Conservation (phyloP, 139 green algal species). For the Trebouxia sp. region DNA sequence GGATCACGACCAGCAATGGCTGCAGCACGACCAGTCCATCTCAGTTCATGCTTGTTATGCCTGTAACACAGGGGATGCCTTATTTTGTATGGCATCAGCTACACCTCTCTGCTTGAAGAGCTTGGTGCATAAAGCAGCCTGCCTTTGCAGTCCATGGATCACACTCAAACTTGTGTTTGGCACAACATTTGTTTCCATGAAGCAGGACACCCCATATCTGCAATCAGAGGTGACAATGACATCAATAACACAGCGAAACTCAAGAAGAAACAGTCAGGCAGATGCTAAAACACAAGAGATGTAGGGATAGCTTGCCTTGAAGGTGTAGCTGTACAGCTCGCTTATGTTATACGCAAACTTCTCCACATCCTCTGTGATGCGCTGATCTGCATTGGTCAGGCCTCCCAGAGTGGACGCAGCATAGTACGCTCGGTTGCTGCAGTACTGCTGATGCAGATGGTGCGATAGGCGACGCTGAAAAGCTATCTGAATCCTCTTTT, state of each 20-base stretch:
- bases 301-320: conserved; percentile 66
- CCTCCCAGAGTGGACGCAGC: conserved; percentile 82
- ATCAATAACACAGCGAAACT: too few species aligned
- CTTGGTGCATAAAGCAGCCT: neutral
- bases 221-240: too few species aligned
- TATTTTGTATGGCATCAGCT: conserved; percentile 43
- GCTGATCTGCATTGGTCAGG: conserved; percentile 91
- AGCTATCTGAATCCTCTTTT: conserved; percentile 77
- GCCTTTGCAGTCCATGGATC: too few species aligned
- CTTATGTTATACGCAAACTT: conserved; percentile 83
- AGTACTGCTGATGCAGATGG: conserved; percentile 87
- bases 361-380: conserved; percentile 94
- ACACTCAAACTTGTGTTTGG: too few species aligned
- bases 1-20: conserved; percentile 91
- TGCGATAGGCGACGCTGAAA: conserved; percentile 69
- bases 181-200: too few species aligned
- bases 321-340: conserved; percentile 92
- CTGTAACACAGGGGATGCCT: conserved; percentile 39
- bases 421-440: conserved; percentile 89
- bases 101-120: conserved; percentile 30
- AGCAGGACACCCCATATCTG: neutral
- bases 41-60: conserved; percentile 62
- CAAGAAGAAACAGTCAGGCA: too few species aligned
- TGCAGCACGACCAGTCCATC: conserved; percentile 42
- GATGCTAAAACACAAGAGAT: too few species aligned